phyloP scores from a whole-genome alignment of 2,329 filamentous ascomycete species.

The Graphilbum sp. region DNA sequence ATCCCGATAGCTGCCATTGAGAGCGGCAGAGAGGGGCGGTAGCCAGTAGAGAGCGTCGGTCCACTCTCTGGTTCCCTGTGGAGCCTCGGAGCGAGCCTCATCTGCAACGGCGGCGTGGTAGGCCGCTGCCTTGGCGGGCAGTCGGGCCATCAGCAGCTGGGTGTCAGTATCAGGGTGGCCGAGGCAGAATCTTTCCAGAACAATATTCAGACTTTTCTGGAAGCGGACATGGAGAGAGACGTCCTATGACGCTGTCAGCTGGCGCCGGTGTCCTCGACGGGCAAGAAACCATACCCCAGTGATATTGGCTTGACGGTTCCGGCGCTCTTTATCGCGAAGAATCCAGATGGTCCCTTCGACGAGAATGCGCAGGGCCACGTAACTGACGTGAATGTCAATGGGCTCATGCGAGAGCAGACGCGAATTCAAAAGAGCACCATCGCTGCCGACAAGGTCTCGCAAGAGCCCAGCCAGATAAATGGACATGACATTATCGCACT shows the following conservation, averaged over 20 bases:
- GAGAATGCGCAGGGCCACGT: conserved; percentile 8
- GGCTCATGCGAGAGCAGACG: conserved; percentile 2
- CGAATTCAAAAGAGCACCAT: background rate
- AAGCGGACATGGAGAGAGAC: conserved; percentile 3
- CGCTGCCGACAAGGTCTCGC: conserved; percentile 4
- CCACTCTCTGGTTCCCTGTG: background rate
- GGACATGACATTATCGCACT: conserved; percentile 7
- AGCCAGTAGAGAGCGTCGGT: background rate
- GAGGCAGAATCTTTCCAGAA: conserved; percentile 2
- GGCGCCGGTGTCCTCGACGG: background rate
- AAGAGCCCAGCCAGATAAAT: conserved; percentile 4
- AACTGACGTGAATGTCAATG: conserved; percentile 5
- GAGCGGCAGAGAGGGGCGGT: background rate
- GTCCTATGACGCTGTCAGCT: background rate
- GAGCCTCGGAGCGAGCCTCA: background rate
- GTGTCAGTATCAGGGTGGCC: background rate
- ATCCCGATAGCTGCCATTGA: background rate
- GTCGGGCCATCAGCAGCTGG: background rate
- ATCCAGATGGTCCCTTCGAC: conserved; percentile 7
- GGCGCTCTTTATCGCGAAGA: conserved; percentile 9
- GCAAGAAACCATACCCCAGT: too few relatives aligned
- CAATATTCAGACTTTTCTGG: conserved; percentile 4
- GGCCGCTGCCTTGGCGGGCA: background rate
- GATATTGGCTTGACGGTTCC: too few relatives aligned
- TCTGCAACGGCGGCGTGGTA: background rate